Base-by-base conservation (phyloP, 1,284 basidiomycete species). In the Boletellus deceptivus region DNA sequence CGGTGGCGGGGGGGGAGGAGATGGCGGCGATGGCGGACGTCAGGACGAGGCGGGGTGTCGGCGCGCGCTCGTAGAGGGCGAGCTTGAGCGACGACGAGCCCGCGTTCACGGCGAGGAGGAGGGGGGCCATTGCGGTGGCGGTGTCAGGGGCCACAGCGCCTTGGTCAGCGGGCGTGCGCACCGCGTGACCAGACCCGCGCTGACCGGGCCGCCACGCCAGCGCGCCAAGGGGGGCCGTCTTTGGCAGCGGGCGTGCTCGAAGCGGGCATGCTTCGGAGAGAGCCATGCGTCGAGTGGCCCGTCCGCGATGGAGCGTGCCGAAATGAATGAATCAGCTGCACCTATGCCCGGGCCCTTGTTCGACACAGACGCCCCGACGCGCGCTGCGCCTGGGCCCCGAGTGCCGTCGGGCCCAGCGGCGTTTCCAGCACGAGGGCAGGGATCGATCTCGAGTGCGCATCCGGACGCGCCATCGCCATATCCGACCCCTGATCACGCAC, bases 11-110 rank as follows among this genome's bases (percentile, higher is more conserved):
- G 1, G 79, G 79, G 1, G 80, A 65, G 22, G 80, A 78, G 40
- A 89, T 82, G 56, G 77, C 77, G 27, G 79, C 75, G 37, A 82
- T 73, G 37, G 75, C 75, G 5, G 76, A 78, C 6, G 71, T 77
- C 39, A 84, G 63, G 25, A 82, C 52, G 36, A 82, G 74, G 6
- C 67, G 56, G 13, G 81, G 75, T 10, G 59, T 46, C 16, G 45
- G 17, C n/a, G 42, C 47, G 22, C 69, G 62, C 49, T 64, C 57
- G 61, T 78, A 90, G 40, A 89, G 75, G 20, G 84, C 83, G 49
- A 88, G 82, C 71, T 90, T 91, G 70, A 91, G 81, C 8, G 84
- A 88, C 4, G 85, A 88, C 0, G 85, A 88, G 34, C 89, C 89
- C 6, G 86, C 78, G 58, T 89, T 89, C 50, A 82, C 72, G 8